Conservation (phyloP, 1,284 basidiomycete genomes). For the Limonomyces culmigenus region DNA sequence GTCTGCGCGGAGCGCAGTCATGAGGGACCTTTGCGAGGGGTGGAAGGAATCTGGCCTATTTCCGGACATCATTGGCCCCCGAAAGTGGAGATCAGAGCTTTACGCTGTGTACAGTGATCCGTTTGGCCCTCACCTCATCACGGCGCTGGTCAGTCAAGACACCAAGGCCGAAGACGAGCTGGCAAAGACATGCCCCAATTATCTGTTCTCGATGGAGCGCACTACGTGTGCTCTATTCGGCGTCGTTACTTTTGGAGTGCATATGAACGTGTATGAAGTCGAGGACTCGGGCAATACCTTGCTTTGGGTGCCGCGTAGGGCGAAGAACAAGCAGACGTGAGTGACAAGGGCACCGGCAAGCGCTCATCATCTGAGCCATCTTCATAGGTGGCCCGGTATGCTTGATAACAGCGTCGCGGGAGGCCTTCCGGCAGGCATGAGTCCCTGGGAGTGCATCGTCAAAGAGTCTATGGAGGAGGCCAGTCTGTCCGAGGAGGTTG, state of each 20-base stretch:
- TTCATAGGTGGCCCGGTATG: conserved; percentile 49
- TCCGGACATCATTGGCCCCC: conserved; percentile 46
- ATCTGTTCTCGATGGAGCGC: conserved; percentile 79
- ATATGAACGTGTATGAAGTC: conserved; percentile 54
- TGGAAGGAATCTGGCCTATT: conserved; percentile 55
- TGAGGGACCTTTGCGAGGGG: conserved; percentile 45
- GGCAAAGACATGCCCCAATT: conserved; percentile 24
- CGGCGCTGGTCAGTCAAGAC: conserved; percentile 6
- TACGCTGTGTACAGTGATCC: conserved; percentile 72
- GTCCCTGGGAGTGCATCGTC: conserved; percentile 60
- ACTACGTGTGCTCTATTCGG: conserved; percentile 82
- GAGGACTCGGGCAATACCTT: conserved; percentile 29
- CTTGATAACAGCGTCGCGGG: conserved; percentile 73
- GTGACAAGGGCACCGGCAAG: conserved; percentile 11
- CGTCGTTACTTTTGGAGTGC: conserved; percentile 78
- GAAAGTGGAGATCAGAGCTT: conserved; percentile 71
- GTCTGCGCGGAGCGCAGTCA: conserved; percentile 34
- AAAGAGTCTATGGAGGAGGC: conserved; percentile 94
- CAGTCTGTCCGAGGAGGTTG: conserved; percentile 48
- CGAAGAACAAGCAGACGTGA: conserved; percentile 77
- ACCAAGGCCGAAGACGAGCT: conserved; percentile 9
- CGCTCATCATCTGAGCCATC: conserved; percentile 4
- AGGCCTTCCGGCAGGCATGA: conserved; percentile 63
- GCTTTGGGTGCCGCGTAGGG: conserved; percentile 82
- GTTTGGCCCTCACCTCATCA: conserved; percentile 26